A percentile compares a stretch with the other conserved stretches of the same genome.
These are phyloP conservation scores for Plantago ovata DNA, from an alignment of 257 asterid genomes.

Conservation along the genomic window DNA sequence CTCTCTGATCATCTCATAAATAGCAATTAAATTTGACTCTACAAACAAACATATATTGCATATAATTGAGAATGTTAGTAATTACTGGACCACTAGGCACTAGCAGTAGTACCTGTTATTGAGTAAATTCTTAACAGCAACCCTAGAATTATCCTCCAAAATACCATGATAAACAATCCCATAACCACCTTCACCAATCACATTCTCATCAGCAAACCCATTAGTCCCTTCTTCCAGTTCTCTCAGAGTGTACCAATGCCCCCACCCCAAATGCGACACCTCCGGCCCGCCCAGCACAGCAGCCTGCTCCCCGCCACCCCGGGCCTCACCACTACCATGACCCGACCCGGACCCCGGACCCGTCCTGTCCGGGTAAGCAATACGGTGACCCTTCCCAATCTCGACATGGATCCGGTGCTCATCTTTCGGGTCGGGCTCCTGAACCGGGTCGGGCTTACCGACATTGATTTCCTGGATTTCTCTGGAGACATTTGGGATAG, in stretches of 20 bases:
- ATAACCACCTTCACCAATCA: slow-evolving; percentile 95
- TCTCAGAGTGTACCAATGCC: slow-evolving; percentile 88
- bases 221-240: slow-evolving; percentile 75
- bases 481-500: slow-evolving; percentile 62
- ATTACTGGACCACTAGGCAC: too few species aligned
- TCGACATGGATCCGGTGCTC: slow-evolving; percentile 49
- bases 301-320: slow-evolving; percentile 36
- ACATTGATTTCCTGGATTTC: slow-evolving; percentile 77
- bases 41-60: background rate
- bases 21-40: background rate
- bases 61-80: background rate
- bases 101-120: slow-evolving; percentile 55
- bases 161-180: slow-evolving; percentile 83
- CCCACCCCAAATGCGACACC: slow-evolving; percentile 97
- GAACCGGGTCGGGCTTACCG: slow-evolving; percentile 51
- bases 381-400: slow-evolving; percentile 54
- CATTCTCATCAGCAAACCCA: slow-evolving; percentile 71
- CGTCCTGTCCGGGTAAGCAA: slow-evolving; percentile 42
- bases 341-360: slow-evolving; percentile 44
- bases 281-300: slow-evolving; percentile 47
- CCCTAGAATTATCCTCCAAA: slow-evolving; percentile 46
- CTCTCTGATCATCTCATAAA: background rate
- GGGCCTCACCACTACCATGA: slow-evolving; percentile 35
- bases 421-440: slow-evolving; percentile 38
- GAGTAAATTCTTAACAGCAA: slow-evolving; percentile 88